Base-by-base conservation (phyloP, 164 flowering plant genomes). In the Umbilicus rupestris region DNA sequence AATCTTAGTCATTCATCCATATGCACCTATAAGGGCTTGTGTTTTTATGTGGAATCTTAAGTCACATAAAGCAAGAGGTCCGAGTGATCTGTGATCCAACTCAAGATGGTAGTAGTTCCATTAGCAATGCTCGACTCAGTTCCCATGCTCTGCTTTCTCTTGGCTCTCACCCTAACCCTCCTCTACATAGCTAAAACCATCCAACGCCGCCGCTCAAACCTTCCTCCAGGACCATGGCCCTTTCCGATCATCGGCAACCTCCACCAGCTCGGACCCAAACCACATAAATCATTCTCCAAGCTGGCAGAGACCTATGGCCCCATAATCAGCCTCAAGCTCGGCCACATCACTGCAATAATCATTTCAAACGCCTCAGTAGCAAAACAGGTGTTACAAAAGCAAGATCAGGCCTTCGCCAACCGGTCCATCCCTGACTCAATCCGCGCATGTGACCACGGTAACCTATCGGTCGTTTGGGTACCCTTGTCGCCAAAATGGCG, bases 371-470 rank as follows among this genome's bases (percentile, higher is more conserved):
- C 76, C 16, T 8, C 39, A 50, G 35, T 69, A 63, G 78, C 80
- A 55, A 69, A 67, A 67, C 73, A 78, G 45, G 55, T 80, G 41
- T 68, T 80, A 44, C 81, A 71, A n/a, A 74, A 55, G 33, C 69
- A 76, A 17, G 84, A 80, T 65, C 64, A 12, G 1, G 3, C 45
- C 65, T 70, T 78, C 69, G 63, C 70, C 11, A 31, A 60, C 70
- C 71, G 81, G 7, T 44, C 60, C 10, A 28, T 73, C 30, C 68
- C 67, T 0, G 75, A 76, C 19, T 66, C 74, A 2, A 0, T 73
- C 20, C 39, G 26, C 2, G 78, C 72, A 26, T 62, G 16, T 30
- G n/a, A 41, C 1, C 80, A 78, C 73, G 8, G 62, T 33, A 16
- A 67, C 15, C 3, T 49, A 20, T 52, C 73, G 1, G 15, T 76